phyloP scores from a whole-genome alignment of 768 basidiomycete species.

The Serendipita sp. region DNA sequence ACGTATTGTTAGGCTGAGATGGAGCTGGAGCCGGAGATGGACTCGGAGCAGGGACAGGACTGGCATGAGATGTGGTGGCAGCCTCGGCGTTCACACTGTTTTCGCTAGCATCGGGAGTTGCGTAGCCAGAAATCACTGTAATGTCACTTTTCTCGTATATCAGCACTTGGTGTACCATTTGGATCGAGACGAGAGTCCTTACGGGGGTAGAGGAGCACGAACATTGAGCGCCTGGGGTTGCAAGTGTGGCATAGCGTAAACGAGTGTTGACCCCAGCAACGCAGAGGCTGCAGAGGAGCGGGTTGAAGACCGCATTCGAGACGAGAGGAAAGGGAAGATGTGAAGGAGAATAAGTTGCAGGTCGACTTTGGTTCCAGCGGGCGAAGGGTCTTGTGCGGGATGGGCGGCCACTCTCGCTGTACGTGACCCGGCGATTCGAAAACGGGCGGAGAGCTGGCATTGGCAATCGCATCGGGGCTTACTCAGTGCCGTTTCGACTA shows the following conservation, averaged over 20 bases:
- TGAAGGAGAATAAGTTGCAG: background rate
- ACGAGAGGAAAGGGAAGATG: background rate
- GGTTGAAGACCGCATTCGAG: conserved; percentile 3
- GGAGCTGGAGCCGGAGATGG: no score
- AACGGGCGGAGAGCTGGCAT: background rate
- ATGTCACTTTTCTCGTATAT: background rate
- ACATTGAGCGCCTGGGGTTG: background rate
- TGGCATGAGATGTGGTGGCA: background rate
- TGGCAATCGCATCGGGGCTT: background rate
- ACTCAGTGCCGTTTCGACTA: background rate
- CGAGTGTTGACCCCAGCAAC: conserved; percentile 4
- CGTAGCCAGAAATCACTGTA: background rate
- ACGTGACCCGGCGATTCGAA: background rate
- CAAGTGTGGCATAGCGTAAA: background rate
- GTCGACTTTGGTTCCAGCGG: background rate
- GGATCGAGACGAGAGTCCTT: background rate
- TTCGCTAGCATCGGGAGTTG: background rate
- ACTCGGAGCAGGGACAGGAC: background rate
- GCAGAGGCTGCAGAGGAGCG: background rate
- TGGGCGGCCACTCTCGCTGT: background rate
- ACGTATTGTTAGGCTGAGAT: conserved; percentile 2
- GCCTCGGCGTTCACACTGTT: background rate
- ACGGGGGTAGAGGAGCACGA: background rate
- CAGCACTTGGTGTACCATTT: background rate
- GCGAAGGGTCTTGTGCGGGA: background rate